These are phyloP conservation scores for Scedosporium minutisporum DNA, from an alignment of 2,329 filamentous ascomycete genomes.

Conservation along the genomic window DNA sequence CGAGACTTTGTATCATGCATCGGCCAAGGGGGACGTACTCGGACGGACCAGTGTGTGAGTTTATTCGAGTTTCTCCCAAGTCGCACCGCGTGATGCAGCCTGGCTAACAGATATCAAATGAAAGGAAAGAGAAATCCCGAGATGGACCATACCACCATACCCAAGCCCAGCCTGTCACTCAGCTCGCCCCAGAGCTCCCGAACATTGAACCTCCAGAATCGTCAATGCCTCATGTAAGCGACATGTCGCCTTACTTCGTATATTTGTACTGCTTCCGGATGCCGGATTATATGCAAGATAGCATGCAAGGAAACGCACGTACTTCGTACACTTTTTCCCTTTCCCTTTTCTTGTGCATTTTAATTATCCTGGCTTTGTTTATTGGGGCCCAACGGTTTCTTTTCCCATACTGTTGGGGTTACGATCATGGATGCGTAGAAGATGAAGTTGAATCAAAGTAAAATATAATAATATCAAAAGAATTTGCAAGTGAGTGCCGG, in stretches of 20 bases:
- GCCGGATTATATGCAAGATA: too few species aligned
- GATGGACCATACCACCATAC: not conserved
- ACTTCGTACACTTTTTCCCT: too few species aligned
- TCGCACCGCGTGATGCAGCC: not conserved
- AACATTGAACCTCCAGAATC: too few species aligned
- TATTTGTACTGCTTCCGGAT: too few species aligned
- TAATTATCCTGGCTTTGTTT: too few species aligned
- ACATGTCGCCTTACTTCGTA: too few species aligned
- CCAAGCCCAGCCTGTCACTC: not conserved
- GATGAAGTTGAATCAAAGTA: not conserved
- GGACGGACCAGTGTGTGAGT: not conserved
- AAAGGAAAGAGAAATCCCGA: not conserved
- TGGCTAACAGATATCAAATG: not conserved
- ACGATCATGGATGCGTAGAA: not conserved
- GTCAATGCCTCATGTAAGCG: too few species aligned
- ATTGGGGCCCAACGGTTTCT: not conserved
- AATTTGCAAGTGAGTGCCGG: not conserved
- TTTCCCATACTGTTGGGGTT: not conserved
- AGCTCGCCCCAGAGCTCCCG: not conserved
- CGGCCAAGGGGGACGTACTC: too few species aligned
- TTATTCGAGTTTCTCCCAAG: not conserved
- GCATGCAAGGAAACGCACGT: too few species aligned
- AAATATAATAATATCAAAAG: not conserved
- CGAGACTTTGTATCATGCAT: not conserved
- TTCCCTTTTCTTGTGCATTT: too few species aligned